Evolutionary conservation across 345 rosid genomes (phyloP).

Genomic region (Eucalyptus pauciflora): DNA sequence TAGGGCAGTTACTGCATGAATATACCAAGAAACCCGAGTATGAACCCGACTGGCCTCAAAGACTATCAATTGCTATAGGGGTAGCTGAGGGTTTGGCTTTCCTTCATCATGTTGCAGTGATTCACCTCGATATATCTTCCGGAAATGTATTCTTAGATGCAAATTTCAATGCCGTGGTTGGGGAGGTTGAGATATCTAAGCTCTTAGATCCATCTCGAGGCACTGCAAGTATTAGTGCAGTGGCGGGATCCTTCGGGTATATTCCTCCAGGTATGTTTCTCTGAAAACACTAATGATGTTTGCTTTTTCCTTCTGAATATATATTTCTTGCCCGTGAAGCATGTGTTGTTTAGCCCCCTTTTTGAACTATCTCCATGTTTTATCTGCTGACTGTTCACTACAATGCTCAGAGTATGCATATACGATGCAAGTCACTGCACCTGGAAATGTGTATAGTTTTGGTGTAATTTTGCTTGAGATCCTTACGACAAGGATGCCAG

Average conservation of each 20-base stretch:
- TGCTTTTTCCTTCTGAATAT: not conserved
- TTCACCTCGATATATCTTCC: slow-evolving; percentile 88
- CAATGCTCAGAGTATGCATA: slow-evolving; percentile 71
- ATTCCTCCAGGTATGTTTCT: slow-evolving; percentile 77
- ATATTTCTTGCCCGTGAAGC: not conserved
- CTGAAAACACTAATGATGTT: not conserved
- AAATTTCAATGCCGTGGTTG: slow-evolving; percentile 58
- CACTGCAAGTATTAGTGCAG: slow-evolving; percentile 79
- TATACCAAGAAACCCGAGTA: slow-evolving; percentile 51
- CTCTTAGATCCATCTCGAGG: slow-evolving; percentile 77
- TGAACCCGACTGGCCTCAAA: slow-evolving; percentile 80
- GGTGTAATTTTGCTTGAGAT: slow-evolving; percentile 95
- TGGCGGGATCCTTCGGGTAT: slow-evolving; percentile 93
- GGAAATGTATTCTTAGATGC: slow-evolving; percentile 74
- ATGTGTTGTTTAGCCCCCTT: not conserved
- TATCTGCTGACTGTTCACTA: not conserved
- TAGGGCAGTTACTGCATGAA: slow-evolving; percentile 77
- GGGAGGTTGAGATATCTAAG: slow-evolving; percentile 92
- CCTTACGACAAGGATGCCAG: slow-evolving; percentile 69
- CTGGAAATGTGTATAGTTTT: slow-evolving; percentile 88
- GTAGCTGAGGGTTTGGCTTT: slow-evolving; percentile 88
- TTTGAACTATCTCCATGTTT: not conserved
- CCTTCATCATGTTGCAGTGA: slow-evolving; percentile 84
- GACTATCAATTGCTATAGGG: slow-evolving; percentile 77
- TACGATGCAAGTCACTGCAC: slow-evolving; percentile 90